These are phyloP conservation scores for Tephrocybe sp. DNA, from an alignment of 768 basidiomycete species.

Conservation along the genomic window DNA sequence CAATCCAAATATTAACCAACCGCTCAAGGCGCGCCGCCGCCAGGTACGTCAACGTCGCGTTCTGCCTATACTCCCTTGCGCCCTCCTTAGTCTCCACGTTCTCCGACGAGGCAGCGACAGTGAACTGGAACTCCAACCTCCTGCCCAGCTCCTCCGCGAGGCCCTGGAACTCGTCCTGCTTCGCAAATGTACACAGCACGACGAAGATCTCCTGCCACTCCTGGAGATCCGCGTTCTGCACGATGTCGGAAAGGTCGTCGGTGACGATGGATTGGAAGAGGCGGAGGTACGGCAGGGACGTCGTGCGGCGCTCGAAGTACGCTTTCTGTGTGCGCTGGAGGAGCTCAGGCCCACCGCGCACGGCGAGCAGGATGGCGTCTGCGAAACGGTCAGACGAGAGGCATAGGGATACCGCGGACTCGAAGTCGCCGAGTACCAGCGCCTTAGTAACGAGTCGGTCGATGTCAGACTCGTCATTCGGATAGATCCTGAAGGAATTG, in stretches of 20 bases:
- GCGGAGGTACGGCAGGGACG: conserved; percentile 80
- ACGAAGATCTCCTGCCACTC: conserved; percentile 99
- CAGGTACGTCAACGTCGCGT: conserved; percentile 91
- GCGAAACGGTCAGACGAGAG: conserved; percentile 87
- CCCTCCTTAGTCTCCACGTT: conserved; percentile 37
- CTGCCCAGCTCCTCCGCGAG: conserved; percentile 91
- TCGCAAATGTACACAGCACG: conserved; percentile 92
- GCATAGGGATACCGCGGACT: conserved; percentile 87
- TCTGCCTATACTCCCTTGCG: conserved; percentile 63
- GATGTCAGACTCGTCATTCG: conserved; percentile 79
- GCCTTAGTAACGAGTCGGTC: conserved; percentile 91
- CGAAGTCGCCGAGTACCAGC: conserved; percentile 94
- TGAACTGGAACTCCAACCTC: conserved; percentile 84
- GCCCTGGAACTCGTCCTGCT: conserved; percentile 77
- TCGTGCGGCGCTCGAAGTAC: conserved; percentile 84
- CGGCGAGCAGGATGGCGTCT: conserved; percentile 92
- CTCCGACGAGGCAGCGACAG: conserved; percentile 50
- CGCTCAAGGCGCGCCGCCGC: conserved; percentile 88
- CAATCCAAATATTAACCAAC: conserved; percentile 86
- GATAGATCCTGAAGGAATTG: conserved; percentile 89
- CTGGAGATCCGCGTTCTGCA: conserved; percentile 90
- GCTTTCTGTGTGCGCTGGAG: conserved; percentile 86
- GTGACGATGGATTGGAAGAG: conserved; percentile 94
- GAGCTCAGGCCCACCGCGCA: conserved; percentile 85
- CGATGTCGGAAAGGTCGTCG: conserved; percentile 88